Evolutionary conservation across 1,284 basidiomycete genomes (phyloP).

Genomic region (Cryptococcus sp.): DNA sequence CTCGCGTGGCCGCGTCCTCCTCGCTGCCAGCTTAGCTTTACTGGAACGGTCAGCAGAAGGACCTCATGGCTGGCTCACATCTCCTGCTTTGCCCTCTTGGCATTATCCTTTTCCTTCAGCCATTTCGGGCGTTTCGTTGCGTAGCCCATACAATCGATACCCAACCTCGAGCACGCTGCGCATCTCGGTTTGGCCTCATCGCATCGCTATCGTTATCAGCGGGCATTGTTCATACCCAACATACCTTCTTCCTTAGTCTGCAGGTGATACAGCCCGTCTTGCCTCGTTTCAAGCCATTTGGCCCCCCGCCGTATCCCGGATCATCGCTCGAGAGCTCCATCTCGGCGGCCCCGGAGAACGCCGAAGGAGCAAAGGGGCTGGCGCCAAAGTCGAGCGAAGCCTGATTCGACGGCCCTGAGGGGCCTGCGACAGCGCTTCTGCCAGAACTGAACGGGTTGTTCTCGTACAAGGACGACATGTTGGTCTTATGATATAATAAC

Average conservation of each 20-base stretch:
- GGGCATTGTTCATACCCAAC: background rate
- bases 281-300: slow-evolving; percentile 1
- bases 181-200: slow-evolving; percentile 23
- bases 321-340: background rate
- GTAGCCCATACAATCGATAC: slow-evolving; percentile 27
- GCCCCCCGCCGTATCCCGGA: background rate
- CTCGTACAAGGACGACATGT: too few relatives aligned
- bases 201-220: slow-evolving; percentile 12
- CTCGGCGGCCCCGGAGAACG: background rate
- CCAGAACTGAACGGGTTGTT: too few relatives aligned
- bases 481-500: too few relatives aligned
- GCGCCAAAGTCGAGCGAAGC: too few relatives aligned
- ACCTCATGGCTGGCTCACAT: slow-evolving; percentile 13
- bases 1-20: background rate
- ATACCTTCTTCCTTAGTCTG: slow-evolving; percentile 22
- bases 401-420: too few relatives aligned
- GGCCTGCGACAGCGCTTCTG: too few relatives aligned
- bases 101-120: slow-evolving; percentile 21
- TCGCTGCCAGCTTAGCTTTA: background rate
- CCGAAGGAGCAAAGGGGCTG: background rate
- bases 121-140: slow-evolving; percentile 23
- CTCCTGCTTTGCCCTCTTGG: slow-evolving; percentile 14
- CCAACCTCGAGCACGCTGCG: slow-evolving; percentile 19
- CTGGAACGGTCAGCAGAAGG: background rate
- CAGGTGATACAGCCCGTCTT: slow-evolving; percentile 28